Evolutionary conservation across 345 rosid genomes (phyloP).

Genomic region (Syzygium jambos): DNA sequence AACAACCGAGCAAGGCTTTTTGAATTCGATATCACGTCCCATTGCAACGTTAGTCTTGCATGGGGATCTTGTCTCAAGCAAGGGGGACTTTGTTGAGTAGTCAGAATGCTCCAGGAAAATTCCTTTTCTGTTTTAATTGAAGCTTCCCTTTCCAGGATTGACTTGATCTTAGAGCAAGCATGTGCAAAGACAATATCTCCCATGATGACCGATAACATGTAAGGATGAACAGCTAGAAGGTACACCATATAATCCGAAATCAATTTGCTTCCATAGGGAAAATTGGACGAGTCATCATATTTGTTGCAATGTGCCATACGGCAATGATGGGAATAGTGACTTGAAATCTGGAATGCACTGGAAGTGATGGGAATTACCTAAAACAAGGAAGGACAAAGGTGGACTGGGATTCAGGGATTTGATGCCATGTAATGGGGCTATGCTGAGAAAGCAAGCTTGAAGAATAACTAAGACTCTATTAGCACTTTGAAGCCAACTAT

Average conservation of each 20-base stretch:
- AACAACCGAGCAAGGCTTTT: neutral
- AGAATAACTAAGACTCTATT: too few species aligned
- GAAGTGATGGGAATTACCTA: too few species aligned
- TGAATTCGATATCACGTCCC: neutral
- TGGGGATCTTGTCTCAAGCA: neutral
- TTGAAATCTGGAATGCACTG: too few species aligned
- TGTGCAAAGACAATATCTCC: neutral
- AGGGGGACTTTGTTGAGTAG: neutral
- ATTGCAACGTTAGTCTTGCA: neutral
- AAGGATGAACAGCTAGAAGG: neutral
- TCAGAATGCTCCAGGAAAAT: neutral
- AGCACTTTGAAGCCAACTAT: too few species aligned
- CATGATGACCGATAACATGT: neutral
- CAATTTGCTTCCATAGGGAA: neutral
- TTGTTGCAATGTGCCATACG: neutral
- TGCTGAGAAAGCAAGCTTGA: too few species aligned
- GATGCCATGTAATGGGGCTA: too few species aligned
- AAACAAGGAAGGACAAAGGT: too few species aligned
- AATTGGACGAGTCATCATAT: fast-evolving
- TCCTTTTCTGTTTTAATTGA: neutral
- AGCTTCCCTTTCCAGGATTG: neutral
- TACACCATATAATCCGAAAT: neutral
- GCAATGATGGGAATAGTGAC: neutral
- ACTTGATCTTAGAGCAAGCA: neutral
- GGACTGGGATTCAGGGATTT: too few species aligned